phyloP scores from a whole-genome alignment of 495 filamentous ascomycete genomes.

The Neurospora sp. region DNA sequence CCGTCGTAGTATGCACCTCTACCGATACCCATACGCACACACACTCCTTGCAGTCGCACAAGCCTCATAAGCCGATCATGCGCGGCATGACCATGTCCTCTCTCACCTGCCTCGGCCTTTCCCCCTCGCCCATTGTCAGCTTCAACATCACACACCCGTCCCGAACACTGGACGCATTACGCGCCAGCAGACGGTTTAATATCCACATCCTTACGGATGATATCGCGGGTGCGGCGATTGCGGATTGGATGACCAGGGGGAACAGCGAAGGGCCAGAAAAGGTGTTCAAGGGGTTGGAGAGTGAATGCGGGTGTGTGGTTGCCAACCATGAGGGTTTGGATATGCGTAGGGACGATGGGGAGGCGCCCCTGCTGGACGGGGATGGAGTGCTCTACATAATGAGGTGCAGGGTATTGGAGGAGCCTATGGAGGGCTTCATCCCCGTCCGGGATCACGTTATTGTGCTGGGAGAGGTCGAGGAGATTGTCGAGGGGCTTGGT shows the following conservation, averaged over 20 bases:
- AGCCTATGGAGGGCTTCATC: slow-evolving; percentile 26
- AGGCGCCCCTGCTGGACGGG: slow-evolving; percentile 22
- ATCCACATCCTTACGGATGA: slow-evolving; percentile 39
- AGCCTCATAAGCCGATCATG: slow-evolving; percentile 17
- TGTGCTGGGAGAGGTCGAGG: slow-evolving; percentile 42
- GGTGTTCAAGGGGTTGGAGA: slow-evolving; percentile 20
- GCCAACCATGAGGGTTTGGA: neutral
- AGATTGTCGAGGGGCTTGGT: slow-evolving; percentile 24
- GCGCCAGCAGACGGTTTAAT: slow-evolving; percentile 30
- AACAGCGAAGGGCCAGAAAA: slow-evolving; percentile 16
- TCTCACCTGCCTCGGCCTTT: slow-evolving; percentile 64
- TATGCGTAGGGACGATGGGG: neutral
- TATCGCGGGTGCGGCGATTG: slow-evolving; percentile 30
- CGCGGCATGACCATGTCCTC: slow-evolving; percentile 74
- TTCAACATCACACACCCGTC: slow-evolving; percentile 74
- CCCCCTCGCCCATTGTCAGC: slow-evolving; percentile 56
- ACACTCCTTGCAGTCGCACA: slow-evolving; percentile 14
- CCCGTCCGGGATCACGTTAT: slow-evolving; percentile 45
- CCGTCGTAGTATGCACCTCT: slow-evolving; percentile 63
- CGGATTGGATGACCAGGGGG: slow-evolving; percentile 32
- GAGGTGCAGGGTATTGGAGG: slow-evolving; percentile 27
- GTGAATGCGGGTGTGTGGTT: slow-evolving; percentile 15
- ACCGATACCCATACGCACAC: slow-evolving; percentile 10
- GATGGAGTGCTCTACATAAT: slow-evolving; percentile 33
- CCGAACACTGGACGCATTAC: slow-evolving; percentile 56